Percentiles rank a stretch among this genome's conserved stretches.
Evolutionary conservation across 176 grass and related monocot genomes (phyloP).

Genomic region (Alopecurus myosuroides): DNA sequence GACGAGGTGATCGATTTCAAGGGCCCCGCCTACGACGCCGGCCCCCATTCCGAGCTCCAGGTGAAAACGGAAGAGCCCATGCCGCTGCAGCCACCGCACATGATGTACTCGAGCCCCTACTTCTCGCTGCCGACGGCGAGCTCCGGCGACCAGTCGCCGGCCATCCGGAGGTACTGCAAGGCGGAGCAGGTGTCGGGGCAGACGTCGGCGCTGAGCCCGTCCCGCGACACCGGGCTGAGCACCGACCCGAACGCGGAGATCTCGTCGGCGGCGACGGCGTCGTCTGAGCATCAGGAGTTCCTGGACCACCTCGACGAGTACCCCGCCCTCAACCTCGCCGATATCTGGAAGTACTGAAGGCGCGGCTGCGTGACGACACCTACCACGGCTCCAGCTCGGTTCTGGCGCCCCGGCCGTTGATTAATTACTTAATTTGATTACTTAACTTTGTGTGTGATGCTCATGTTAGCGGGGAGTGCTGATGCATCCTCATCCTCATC

Average conservation of each 20-base stretch:
- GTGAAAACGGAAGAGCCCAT: slow-evolving; percentile 40
- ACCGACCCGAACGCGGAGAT: slow-evolving; percentile 63
- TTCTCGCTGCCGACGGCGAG: slow-evolving; percentile 34
- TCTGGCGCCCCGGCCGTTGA: not conserved
- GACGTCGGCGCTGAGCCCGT: slow-evolving; percentile 50
- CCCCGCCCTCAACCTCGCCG: slow-evolving; percentile 36
- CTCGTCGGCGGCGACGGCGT: slow-evolving; percentile 53
- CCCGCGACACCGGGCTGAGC: slow-evolving; percentile 67
- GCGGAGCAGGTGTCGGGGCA: slow-evolving; percentile 57
- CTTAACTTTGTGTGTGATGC: slow-evolving; percentile 21
- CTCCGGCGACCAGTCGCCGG: slow-evolving; percentile 23
- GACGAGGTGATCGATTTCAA: slow-evolving; percentile 33
- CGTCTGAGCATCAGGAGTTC: slow-evolving; percentile 21
- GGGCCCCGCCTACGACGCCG: not conserved
- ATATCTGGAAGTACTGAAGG: slow-evolving; percentile 59
- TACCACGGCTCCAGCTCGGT: no score
- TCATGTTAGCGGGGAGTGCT: not conserved
- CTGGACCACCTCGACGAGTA: slow-evolving; percentile 38
- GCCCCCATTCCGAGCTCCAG: not conserved
- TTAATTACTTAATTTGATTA: slow-evolving; percentile 45
- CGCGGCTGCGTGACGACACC: no score
- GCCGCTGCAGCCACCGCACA: slow-evolving; percentile 1
- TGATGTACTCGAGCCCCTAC: slow-evolving; percentile 32
- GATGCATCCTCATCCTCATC: slow-evolving; percentile 1
- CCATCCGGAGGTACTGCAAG: slow-evolving; percentile 78